A percentile compares a stretch with the other conserved stretches of the same genome.
Conservation (phyloP, 108 stramenopile genomes). For the Nitzschia putrida region DNA sequence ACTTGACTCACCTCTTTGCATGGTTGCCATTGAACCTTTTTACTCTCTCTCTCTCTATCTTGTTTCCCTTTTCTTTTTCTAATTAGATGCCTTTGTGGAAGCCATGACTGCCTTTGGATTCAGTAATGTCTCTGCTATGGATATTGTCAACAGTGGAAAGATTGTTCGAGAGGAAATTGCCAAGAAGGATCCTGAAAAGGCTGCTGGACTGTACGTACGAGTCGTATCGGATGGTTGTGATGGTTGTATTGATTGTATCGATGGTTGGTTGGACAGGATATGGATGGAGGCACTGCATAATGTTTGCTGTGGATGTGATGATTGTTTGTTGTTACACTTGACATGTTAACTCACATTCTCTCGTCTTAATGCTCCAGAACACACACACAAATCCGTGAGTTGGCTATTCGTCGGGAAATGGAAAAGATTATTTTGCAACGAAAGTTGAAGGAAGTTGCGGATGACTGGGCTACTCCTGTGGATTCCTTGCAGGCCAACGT, state of each 20-base stretch:
- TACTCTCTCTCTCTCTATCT: background rate
- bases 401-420: constrained; percentile 84
- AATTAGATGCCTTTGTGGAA: constrained; percentile 52
- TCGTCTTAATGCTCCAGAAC: constrained; percentile 36
- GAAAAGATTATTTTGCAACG: constrained; percentile 66
- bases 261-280: too few species aligned
- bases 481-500: constrained; percentile 58
- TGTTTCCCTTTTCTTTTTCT: background rate
- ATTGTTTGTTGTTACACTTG: too few species aligned
- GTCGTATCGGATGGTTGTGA: background rate
- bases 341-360: too few species aligned
- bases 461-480: constrained; percentile 86
- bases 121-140: constrained; percentile 54
- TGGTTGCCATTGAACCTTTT: background rate
- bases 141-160: constrained; percentile 72
- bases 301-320: background rate
- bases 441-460: constrained; percentile 71
- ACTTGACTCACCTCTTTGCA: background rate
- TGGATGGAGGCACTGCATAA: background rate
- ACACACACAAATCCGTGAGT: constrained; percentile 75
- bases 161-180: constrained; percentile 69
- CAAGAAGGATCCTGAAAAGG: constrained; percentile 50
- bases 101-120: constrained; percentile 80
- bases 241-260: too few species aligned
- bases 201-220: constrained; percentile 56